Conservation (phyloP, 2,329 filamentous ascomycete species). For the Aschersonia sp. region DNA sequence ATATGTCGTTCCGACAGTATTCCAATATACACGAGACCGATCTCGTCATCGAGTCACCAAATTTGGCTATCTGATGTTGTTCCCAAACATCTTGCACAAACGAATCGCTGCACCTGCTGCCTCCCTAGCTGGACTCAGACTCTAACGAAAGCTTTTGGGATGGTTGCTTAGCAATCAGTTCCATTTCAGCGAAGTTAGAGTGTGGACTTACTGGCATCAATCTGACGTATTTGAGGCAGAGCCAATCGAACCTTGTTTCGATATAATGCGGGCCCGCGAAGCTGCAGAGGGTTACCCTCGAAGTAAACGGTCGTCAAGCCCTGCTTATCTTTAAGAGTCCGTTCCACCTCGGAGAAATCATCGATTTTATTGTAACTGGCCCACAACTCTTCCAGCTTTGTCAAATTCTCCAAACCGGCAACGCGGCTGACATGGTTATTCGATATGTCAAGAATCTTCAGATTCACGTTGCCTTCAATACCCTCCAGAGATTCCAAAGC, state of each 20-base stretch:
- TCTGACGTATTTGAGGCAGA: slow-evolving; percentile 77
- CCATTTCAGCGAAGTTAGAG: background rate
- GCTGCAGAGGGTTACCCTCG: slow-evolving; percentile 84
- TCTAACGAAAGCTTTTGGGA: too few species aligned
- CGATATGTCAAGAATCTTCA: slow-evolving; percentile 76
- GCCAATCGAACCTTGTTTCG: slow-evolving; percentile 85
- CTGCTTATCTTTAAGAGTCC: slow-evolving; percentile 63
- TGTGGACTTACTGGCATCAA: slow-evolving; percentile 78
- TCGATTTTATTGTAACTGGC: slow-evolving; percentile 74
- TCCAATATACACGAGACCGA: too few species aligned
- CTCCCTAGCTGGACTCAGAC: too few species aligned
- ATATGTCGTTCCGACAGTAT: too few species aligned
- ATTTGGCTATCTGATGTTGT: too few species aligned
- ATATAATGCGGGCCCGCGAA: slow-evolving; percentile 67
- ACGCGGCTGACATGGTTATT: slow-evolving; percentile 73
- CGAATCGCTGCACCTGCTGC: too few species aligned
- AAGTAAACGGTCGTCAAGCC: slow-evolving; percentile 84
- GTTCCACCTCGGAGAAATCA: slow-evolving; percentile 73
- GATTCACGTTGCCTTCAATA: slow-evolving; percentile 48
- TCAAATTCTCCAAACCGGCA: slow-evolving; percentile 52
- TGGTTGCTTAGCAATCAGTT: too few species aligned
- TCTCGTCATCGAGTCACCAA: too few species aligned
- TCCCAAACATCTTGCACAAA: too few species aligned
- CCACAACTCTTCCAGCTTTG: slow-evolving; percentile 79
- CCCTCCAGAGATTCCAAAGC: slow-evolving; percentile 65